phyloP scores from a whole-genome alignment of 805 yeast genomes.

The Barnettozyma siamensis region DNA sequence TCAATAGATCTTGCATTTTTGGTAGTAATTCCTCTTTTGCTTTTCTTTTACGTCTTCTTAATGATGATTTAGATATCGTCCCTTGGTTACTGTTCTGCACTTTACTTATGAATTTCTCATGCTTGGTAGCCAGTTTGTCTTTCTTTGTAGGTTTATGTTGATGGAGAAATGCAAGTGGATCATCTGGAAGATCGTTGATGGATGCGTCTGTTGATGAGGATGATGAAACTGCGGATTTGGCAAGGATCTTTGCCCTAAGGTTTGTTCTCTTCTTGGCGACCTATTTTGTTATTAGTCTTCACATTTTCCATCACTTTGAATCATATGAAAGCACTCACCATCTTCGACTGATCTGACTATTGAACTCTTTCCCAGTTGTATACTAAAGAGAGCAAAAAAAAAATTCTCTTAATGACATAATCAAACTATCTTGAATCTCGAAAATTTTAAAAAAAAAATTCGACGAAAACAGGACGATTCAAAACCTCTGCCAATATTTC shows the following conservation, averaged over 20 bases:
- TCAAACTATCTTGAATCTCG: not conserved
- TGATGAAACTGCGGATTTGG: constrained; percentile 29
- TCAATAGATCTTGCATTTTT: constrained; percentile 56
- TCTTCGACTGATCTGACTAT: too few species aligned
- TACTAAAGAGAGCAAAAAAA: too few species aligned
- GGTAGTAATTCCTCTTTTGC: constrained; percentile 61
- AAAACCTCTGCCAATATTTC: not conserved
- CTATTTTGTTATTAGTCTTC: constrained; percentile 16
- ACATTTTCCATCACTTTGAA: too few species aligned
- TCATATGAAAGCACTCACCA: too few species aligned
- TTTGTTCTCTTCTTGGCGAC: constrained; percentile 43
- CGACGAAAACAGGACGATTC: too few species aligned
- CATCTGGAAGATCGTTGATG: constrained; percentile 23
- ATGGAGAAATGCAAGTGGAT: constrained; percentile 44
- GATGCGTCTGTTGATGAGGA: not conserved
- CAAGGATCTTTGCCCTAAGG: constrained; percentile 26
- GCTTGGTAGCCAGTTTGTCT: constrained; percentile 41
- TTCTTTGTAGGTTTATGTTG: constrained; percentile 47
- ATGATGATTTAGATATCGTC: constrained; percentile 59
- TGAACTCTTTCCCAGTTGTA: too few species aligned
- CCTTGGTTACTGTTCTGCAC: constrained; percentile 29
- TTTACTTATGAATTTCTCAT: constrained; percentile 33
- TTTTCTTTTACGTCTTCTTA: constrained; percentile 59
- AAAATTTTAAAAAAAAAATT: constrained; percentile 1
- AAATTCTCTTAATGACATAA: constrained; percentile 5